Base-by-base conservation (phyloP, 2,329 filamentous ascomycete species). In the Aspergillus quadrilineatus region DNA sequence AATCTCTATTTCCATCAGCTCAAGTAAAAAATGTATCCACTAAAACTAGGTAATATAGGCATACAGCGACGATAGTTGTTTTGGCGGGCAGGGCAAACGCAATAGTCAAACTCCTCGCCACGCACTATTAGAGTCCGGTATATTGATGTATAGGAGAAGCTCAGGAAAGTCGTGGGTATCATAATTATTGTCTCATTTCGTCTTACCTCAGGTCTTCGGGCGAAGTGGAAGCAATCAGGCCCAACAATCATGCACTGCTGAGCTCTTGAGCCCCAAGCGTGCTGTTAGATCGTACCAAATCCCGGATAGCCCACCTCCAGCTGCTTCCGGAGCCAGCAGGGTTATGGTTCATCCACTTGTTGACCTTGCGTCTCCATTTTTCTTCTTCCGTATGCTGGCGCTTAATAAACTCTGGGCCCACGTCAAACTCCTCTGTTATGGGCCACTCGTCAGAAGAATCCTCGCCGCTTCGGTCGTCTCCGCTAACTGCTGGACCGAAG, bases 381-480 rank as follows among this genome's bases (percentile, higher is more conserved):
- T 90, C 88, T 76, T 99, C 94, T 75, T 99, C 94, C 67, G 93
- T 91, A 58, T 89, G 84, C 70, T 97, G 93, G 61, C 92, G 82
- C 65, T 88, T 83, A 61, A 97, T 87, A 69, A 97, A 99, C 72
- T 95, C 91, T 3, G 93, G 94, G 0, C 94, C 94, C 55, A 99
- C 91, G 70, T 99, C 94, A 67, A 99, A 99, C 71, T 99, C 94
- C 74, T 99, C 94, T 51, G 91, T 91, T 10, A 97, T 89, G 49
- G 90, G 85, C 82, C 90, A 93, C 68, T 92, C 89, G 66, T 92
- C 89, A 56, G 74, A 76, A 6, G 74, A 75, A 53, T 78, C 77
- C 47, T 74, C 75, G 50, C 72, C 74, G 59, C 74, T 77, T 50
- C 67, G 69, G 51, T 77, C 75, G 32, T 76, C 74, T 15, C 68